Percentiles rank a stretch among this genome's conserved stretches.
These are phyloP conservation scores for Amanita thiersii DNA, from an alignment of 768 basidiomycete species.

Conservation along the genomic window DNA sequence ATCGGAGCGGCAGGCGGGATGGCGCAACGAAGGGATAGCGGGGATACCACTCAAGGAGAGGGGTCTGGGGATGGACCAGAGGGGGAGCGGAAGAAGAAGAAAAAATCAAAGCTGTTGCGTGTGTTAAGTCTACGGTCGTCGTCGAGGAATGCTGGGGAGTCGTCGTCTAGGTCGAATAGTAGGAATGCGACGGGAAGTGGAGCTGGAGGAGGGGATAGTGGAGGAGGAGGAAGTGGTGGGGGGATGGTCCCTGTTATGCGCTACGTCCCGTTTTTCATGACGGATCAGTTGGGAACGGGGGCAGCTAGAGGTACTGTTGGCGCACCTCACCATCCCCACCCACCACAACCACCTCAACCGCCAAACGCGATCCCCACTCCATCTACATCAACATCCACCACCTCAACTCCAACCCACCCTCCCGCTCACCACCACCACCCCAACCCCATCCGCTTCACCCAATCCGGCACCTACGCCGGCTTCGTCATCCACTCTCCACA, in stretches of 20 bases:
- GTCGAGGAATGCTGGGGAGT: too few relatives aligned
- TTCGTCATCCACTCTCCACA: not conserved
- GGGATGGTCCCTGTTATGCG: not conserved
- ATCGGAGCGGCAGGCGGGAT: conserved; percentile 11
- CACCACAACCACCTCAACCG: not conserved
- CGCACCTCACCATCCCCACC: conserved; percentile 8
- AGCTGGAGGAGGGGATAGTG: not conserved
- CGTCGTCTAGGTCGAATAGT: too few relatives aligned
- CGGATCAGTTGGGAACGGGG: not conserved
- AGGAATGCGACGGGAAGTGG: conserved; percentile 9
- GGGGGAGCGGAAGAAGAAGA: conserved; percentile 26
- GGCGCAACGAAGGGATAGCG: conserved; percentile 3
- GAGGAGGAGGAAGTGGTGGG: conserved; percentile 8
- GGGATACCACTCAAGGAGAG: conserved; percentile 11
- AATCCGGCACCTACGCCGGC: not conserved
- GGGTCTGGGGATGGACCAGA: conserved; percentile 11
- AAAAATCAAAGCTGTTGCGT: conserved; percentile 35
- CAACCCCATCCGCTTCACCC: conserved; percentile 8
- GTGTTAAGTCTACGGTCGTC: conserved; percentile 34
- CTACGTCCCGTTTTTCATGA: conserved; percentile 2
- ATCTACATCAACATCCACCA: not conserved
- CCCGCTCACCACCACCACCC: conserved; percentile 13
- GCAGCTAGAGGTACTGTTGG: not conserved
- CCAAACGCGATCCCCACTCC: conserved; percentile 9
- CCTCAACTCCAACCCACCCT: not conserved